A percentile compares a stretch with the other conserved stretches of the same genome.
Conservation (phyloP, 352 stramenopile species). For the Globisporangium uncinulatum region DNA sequence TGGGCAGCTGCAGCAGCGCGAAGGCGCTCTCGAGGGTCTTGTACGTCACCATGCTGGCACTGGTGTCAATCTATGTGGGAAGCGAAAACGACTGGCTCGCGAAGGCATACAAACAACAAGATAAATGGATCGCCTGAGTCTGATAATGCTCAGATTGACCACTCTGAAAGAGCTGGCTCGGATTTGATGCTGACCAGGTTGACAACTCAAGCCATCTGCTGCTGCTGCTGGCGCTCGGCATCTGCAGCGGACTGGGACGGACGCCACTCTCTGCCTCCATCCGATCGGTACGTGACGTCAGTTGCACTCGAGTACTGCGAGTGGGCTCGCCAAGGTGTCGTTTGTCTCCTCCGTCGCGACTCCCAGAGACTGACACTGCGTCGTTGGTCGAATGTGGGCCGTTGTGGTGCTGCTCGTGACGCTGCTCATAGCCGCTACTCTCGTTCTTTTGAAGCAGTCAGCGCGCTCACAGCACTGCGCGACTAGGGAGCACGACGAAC, state of each 20-base stretch:
- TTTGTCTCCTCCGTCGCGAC: too few species aligned
- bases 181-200: not conserved
- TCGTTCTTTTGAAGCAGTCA: too few species aligned
- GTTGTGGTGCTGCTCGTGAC: not conserved
- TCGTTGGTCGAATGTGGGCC: slow-evolving; percentile 2
- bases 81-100: not conserved
- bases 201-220: not conserved
- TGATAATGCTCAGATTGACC: too few species aligned
- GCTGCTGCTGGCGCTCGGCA: not conserved
- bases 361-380: not conserved
- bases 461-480: too few species aligned
- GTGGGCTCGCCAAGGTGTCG: too few species aligned
- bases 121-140: not conserved
- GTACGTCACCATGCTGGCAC: not conserved
- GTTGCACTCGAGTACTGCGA: too few species aligned
- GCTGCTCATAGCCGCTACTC: slow-evolving; percentile 2
- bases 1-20: slow-evolving; percentile 1
- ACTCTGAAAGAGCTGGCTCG: not conserved
- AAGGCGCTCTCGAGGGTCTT: slow-evolving; percentile 1
- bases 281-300: not conserved
- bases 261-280: not conserved
- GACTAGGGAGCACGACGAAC: not conserved
- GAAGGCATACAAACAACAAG: not conserved
- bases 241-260: not conserved
- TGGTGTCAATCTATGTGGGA: too few species aligned